A percentile compares a stretch with the other conserved stretches of the same genome.
These are phyloP conservation scores for Trichoderma polysporum DNA, from an alignment of 2,329 filamentous ascomycete genomes.

Conservation along the genomic window DNA sequence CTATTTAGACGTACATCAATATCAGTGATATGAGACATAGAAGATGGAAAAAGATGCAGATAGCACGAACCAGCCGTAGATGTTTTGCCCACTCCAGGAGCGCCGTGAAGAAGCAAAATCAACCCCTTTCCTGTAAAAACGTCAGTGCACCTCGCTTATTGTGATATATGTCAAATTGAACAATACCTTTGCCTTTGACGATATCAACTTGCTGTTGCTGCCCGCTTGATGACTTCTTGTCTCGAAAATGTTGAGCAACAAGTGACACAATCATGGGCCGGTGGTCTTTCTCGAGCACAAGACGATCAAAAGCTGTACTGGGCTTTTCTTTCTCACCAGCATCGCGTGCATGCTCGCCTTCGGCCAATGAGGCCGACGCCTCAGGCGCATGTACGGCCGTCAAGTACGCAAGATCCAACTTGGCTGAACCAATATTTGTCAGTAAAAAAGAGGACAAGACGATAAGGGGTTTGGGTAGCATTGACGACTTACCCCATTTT, in stretches of 20 bases:
- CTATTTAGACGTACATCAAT: neutral
- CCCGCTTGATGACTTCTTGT: constrained; percentile 24
- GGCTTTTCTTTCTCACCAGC: neutral
- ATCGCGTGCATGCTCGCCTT: no score
- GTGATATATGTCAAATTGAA: fast-evolving
- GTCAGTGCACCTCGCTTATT: neutral
- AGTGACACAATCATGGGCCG: constrained; percentile 1
- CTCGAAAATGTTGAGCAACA: constrained; percentile 6
- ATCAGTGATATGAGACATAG: neutral
- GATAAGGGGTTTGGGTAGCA: no score
- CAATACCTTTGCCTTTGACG: constrained; percentile 13
- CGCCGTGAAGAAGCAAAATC: constrained; percentile 36
- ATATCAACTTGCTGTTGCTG: neutral
- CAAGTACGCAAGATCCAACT: neutral
- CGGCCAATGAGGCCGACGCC: no score
- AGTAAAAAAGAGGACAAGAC: no score
- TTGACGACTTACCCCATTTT: constrained; percentile 32
- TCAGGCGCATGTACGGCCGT: neutral
- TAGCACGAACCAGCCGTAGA: constrained; percentile 27
- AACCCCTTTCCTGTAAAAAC: constrained; percentile 27
- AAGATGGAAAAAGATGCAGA: neutral
- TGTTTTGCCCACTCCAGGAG: constrained; percentile 36
- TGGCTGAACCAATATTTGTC: neutral
- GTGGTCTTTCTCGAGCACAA: constrained; percentile 26
- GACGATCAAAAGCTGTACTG: constrained; percentile 28